phyloP scores from a whole-genome alignment of 441 rosid genomes.

The Bocquillonia castaneifolia region DNA sequence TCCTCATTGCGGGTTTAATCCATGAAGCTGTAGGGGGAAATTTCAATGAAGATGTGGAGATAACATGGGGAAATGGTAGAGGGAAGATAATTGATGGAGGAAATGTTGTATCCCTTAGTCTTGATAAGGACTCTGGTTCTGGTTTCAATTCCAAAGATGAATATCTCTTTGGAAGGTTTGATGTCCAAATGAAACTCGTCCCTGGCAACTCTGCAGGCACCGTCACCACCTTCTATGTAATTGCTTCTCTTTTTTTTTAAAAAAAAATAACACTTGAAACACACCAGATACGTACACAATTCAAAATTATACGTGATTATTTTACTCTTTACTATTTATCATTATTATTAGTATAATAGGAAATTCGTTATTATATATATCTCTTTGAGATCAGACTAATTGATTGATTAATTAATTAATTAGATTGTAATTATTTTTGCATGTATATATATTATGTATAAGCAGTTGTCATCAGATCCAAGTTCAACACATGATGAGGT shows the following conservation, averaged over 20 bases:
- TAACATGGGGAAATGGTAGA: constrained; percentile 51
- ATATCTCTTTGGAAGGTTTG: constrained; percentile 42
- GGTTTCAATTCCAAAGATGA: constrained; percentile 44
- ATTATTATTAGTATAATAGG: too few species aligned
- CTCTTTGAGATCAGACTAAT: too few species aligned
- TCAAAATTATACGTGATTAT: too few species aligned
- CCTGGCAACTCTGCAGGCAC: constrained; percentile 41
- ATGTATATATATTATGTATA: too few species aligned
- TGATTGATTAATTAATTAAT: too few species aligned
- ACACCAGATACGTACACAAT: too few species aligned
- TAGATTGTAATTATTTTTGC: too few species aligned
- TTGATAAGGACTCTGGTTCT: constrained; percentile 44
- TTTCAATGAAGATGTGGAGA: constrained; percentile 27
- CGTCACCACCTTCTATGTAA: constrained; percentile 37
- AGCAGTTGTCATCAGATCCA: constrained; percentile 27
- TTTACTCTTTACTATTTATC: too few species aligned
- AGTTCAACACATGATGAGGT: constrained; percentile 41
- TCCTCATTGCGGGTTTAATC: neutral
- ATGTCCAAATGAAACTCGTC: constrained; percentile 49
- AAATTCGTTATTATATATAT: too few species aligned
- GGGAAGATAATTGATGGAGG: constrained; percentile 44
- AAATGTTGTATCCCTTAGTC: constrained; percentile 39
- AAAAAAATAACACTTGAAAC: too few species aligned
- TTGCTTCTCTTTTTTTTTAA: too few species aligned
- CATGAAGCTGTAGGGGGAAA: constrained; percentile 5